Percentiles rank a stretch among this genome's conserved stretches.
Evolutionary conservation across 352 stramenopile species (phyloP).

Genomic region (Phytophthora palmivora): DNA sequence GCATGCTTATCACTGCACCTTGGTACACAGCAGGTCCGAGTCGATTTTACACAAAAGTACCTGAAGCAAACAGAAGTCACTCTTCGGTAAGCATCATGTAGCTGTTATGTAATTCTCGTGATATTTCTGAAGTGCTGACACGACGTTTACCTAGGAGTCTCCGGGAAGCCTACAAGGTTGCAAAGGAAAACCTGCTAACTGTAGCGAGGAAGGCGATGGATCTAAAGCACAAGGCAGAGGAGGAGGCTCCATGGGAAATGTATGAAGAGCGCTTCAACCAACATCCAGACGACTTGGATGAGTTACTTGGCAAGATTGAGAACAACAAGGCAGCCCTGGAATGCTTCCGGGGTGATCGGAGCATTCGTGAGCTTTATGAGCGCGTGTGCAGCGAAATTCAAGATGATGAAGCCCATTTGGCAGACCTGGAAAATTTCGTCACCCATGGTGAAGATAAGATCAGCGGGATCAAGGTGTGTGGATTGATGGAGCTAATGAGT

Average conservation of each 20-base stretch:
- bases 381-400: constrained; percentile 71
- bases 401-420: constrained; percentile 63
- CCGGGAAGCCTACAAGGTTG: constrained; percentile 61
- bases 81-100: constrained; percentile 45
- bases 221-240: constrained; percentile 69
- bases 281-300: constrained; percentile 80
- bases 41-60: constrained; percentile 69
- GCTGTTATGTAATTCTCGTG: neutral
- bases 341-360: constrained; percentile 82
- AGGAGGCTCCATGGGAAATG: constrained; percentile 68
- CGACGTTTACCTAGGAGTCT: constrained; percentile 41
- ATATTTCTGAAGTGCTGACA: constrained; percentile 5
- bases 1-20: constrained; percentile 61
- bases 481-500: neutral
- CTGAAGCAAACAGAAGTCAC: constrained; percentile 60
- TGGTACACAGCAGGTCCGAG: constrained; percentile 70
- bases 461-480: constrained; percentile 71
- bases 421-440: constrained; percentile 69
- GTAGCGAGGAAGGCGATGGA: constrained; percentile 72
- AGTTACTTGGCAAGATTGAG: constrained; percentile 79
- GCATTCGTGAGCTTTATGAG: constrained; percentile 78
- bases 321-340: constrained; percentile 86
- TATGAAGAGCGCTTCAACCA: constrained; percentile 68
- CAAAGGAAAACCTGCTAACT: constrained; percentile 73
- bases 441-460: constrained; percentile 71